phyloP scores from a whole-genome alignment of 345 rosid genomes.

The Aquilaria sinensis region DNA sequence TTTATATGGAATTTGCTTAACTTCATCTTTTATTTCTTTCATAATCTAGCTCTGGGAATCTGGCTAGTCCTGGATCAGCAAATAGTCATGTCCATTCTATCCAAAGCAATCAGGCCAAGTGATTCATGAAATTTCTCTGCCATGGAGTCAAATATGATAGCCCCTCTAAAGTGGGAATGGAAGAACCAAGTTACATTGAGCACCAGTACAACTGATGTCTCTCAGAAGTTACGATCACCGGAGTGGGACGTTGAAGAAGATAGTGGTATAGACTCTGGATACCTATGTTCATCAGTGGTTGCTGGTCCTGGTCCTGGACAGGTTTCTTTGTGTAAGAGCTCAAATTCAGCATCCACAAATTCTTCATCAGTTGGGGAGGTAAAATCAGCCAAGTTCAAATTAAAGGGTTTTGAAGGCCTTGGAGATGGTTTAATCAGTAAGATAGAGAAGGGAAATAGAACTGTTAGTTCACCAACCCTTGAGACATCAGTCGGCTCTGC shows the following conservation, averaged over 20 bases:
- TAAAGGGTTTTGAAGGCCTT: constrained; percentile 33
- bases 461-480: constrained; percentile 31
- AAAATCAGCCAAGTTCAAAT: constrained; percentile 29
- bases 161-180: constrained; percentile 66
- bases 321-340: constrained; percentile 56
- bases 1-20: no score
- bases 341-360: constrained; percentile 53
- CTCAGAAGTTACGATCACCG: constrained; percentile 33
- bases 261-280: constrained; percentile 44
- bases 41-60: no score
- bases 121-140: constrained; percentile 31
- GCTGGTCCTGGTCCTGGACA: constrained; percentile 53
- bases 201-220: constrained; percentile 36
- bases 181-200: constrained; percentile 52
- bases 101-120: neutral
- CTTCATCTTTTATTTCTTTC: no score
- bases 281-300: constrained; percentile 46
- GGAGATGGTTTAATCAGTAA: constrained; percentile 27
- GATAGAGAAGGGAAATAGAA: constrained; percentile 25
- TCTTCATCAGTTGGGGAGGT: constrained; percentile 54
- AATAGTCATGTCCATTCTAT: no score
- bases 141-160: constrained; percentile 75
- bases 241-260: constrained; percentile 64
- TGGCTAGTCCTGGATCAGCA: no score
- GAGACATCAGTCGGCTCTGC: constrained; percentile 54